These are phyloP conservation scores for Elaeis guineensis DNA, from an alignment of 176 grass and related monocot genomes.

Conservation along the genomic window DNA sequence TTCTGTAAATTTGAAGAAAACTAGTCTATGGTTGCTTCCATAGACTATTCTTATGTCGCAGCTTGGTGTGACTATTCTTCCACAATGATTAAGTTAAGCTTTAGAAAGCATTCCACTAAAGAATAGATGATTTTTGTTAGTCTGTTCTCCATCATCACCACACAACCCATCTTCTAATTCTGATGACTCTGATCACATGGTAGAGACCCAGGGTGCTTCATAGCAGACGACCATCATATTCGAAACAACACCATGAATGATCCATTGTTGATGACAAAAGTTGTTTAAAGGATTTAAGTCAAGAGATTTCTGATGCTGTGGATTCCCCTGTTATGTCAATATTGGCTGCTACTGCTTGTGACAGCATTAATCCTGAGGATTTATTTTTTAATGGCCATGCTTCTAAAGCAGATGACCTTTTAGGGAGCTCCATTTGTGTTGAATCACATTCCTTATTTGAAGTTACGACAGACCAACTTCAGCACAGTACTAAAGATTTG, in stretches of 20 bases:
- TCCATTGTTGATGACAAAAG: not conserved
- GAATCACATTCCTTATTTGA: no score
- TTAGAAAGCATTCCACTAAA: conserved; percentile 76
- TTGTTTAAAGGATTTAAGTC: conserved; percentile 15
- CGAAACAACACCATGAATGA: conserved; percentile 30
- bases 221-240: conserved; percentile 30
- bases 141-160: no score
- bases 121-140: conserved; percentile 59
- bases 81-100: conserved; percentile 60
- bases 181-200: conserved; percentile 36
- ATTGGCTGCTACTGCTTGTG: no score
- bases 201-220: conserved; percentile 18
- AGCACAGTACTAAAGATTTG: no score
- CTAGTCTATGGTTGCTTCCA: no score
- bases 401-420: no score
- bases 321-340: conserved; percentile 98
- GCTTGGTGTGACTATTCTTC: conserved; percentile 87
- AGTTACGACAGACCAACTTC: no score
- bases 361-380: no score
- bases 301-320: conserved; percentile 17
- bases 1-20: no score
- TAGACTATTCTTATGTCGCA: conserved; percentile 23
- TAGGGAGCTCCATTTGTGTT: no score
- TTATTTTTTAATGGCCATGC: no score
- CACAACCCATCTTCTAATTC: no score